Base-by-base conservation (phyloP, 371 early-diverging fungal species). In the Rhizomucor miehei region DNA sequence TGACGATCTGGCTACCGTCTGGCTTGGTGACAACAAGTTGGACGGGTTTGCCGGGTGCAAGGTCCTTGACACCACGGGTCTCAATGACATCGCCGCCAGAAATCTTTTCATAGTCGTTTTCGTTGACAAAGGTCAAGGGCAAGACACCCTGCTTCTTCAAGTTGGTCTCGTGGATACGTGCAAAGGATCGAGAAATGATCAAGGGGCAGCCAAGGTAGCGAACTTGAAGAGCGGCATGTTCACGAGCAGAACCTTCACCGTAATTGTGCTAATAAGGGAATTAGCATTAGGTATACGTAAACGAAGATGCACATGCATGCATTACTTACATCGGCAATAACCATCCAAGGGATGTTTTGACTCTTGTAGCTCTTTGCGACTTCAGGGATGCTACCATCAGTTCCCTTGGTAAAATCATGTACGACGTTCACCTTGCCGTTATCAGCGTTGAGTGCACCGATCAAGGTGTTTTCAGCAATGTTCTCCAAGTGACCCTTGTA, bases 121-220 rank as follows among this genome's bases (percentile, higher is more conserved):
- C 85, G 65, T 94, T 76, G 39, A 82, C 89, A 70, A 97, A 95
- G 1, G 92, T 91, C 48, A 97, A 73, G 21, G 98, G 97, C 48
- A 97, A 77, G 25, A 98, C 90, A 57, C 98, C 98, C 75, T 98
- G 98, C 81, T 96, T 98, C 87, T 98, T 97, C 65, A 98, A 73
- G 77, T 98, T 98, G 60, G 98, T 98, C 73, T 98, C 94, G 71
- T 98, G 98, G 79, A 98, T 98, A 70, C 98, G 92, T 23, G 98
- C 98, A 81, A 98, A 98, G 29, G 91, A 91, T 52, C 89, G 84
- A 21, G 91, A 89, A 58, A 98, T 77, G 48, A 98, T 90, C 64
- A 91, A 71, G 44, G 86, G 86, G 77, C 96, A 89, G 40, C 96
- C 96, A 17, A 98, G 71, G 72, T 94, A 92, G 52, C 97, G 88